Evolutionary conservation across 768 basidiomycete species (phyloP), one percentile per base, ranked within the genome.

Genomic region (Lentinula raphanica): DNA sequence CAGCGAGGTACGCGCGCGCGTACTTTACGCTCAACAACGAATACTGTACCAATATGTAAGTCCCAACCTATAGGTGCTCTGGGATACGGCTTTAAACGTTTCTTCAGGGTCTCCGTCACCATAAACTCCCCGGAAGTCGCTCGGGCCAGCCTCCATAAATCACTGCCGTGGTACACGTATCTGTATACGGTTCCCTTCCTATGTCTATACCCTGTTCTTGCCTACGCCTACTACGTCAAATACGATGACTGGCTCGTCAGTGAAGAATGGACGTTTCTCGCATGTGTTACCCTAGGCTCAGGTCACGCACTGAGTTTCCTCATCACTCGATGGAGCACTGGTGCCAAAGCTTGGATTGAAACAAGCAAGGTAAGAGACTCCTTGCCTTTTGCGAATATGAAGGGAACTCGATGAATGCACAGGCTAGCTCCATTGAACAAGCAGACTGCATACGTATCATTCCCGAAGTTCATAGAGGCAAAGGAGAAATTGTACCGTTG

Each of bases 181-280:
- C 69, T 92, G 56, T 94, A 94, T 67, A 80, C 85, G 5, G 58
- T 85, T 17, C 92, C 92, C 0, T 92, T 91, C 65, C 77, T 93
- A n/a, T 82, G 80, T 1, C 75, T 93, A 49, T 94, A 93, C 61
- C 92, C 92, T 0, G 69, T 94, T 29, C 80, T 92, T 29, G 90
- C 89, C 25, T 97, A 96, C 70, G 88, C 94, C 21, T 98, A 98
- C 77, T 92, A 88, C 65, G 71, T 94, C 72, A 87, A 82, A 71
- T 97, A 98, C 71, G 92, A 96, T 65, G 75, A 86, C 60, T 97
- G 92, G 90, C 76, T 98, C 56, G 81, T 87, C 66, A 92, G 90
- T 58, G 94, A 96, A 73, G 96, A 98, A 70, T 98, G 95, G 95
- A 96, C 97, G 0, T 99, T 98, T 69, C 82, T 98, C 21, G 91